Base-by-base conservation (phyloP, 2,329 filamentous ascomycete species). In the Colletotrichum limetticola region DNA sequence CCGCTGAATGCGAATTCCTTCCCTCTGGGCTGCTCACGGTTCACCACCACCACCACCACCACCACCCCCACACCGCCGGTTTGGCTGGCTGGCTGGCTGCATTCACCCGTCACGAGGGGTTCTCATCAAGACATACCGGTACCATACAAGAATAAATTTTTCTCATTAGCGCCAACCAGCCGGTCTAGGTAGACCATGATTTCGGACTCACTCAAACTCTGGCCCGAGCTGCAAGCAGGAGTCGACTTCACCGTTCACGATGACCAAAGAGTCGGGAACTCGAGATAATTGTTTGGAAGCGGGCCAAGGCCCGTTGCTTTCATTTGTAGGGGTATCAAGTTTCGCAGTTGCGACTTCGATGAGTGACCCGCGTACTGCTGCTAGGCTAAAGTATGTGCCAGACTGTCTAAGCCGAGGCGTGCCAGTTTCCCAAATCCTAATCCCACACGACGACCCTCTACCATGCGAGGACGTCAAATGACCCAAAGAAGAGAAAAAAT, bases 81-180 rank as follows among this genome's bases (percentile, higher is more conserved):
- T 55, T 55, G 42, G 62, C 70, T 30, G 35, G 30, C 30, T 32
- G 9, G 62, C 70, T 30, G 66, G 59, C 66, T 61, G 70, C 70
- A 53, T 70, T 58, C 60, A 49, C 65, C 65, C 22, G 67, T 72
- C 70, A 72, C 70, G 70, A 70, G 70, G 52, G 37, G 32, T 11
- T 56, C 32, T 66, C 62, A 37, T 16, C 24, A 19, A 22, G 12
- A 19, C 32, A 30, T 24, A 30, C 30, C 30, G 12, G 12, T 37
- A 30, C 26, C 24, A 55, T 26, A n/a, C 52, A 49, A 49, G 42
- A 49, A 49, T 19, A 49, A 49, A 49, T 9, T 49, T 49, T n/a
- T 28, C 46, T 26, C 58, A 19, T 42, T 59, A 72, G 53, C 28
- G 66, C 46, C 70, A 72, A 42, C 70, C 70, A 70, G 32, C 60